Evolutionary conservation across 441 rosid species (phyloP), one percentile per base, ranked within the genome.

Genomic region (Cnidoscolus chayamansa): DNA sequence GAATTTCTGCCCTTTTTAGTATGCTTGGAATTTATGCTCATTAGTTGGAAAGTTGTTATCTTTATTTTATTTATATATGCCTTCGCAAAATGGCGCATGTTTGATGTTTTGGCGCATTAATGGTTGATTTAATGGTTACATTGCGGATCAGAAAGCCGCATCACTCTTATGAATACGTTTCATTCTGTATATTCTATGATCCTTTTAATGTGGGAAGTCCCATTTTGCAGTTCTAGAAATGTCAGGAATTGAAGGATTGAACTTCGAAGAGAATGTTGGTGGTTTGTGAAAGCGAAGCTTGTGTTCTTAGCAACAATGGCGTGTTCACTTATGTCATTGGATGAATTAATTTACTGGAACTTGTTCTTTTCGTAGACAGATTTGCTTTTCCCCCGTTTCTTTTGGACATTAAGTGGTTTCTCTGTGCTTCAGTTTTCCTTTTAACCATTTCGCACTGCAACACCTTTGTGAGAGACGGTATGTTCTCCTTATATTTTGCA

Each of bases 361-460:
- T 68, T 58, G 19, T 73, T 74, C 60, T 54, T 45, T 25, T 66
- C 51, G 60, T 74, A 43, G 17, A 58, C 67, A 62, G 77, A 63
- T 71, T 19, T 78, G 64, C 68, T 67, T 4, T n/a, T 65, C 53
- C 20, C 63, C 50, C 64, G 25, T 35, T 54, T 60, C 67, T 63
- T 17, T 54, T 68, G 66, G 56, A 48, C 63, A 17, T 20, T 49
- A 43, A 65, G 68, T 61, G 32, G 77, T 20, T 30, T 65, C 50
- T 45, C 30, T 57, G 50, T 49, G 31, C 12, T 25, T 31, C 30
- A 31, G 40, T n/a, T 50, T 35, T 53, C 35, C 8, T 72, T 10
- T 19, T 82, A 32, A 11, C 71, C 48, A 59, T 71, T 20, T 74
- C 74, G 17, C 61, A 54, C 62, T 32, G 35, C 62, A 55, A 63